Evolutionary conservation across 2,329 filamentous ascomycete species (phyloP).

Genomic region (Ceratocystis eucalypticola): DNA sequence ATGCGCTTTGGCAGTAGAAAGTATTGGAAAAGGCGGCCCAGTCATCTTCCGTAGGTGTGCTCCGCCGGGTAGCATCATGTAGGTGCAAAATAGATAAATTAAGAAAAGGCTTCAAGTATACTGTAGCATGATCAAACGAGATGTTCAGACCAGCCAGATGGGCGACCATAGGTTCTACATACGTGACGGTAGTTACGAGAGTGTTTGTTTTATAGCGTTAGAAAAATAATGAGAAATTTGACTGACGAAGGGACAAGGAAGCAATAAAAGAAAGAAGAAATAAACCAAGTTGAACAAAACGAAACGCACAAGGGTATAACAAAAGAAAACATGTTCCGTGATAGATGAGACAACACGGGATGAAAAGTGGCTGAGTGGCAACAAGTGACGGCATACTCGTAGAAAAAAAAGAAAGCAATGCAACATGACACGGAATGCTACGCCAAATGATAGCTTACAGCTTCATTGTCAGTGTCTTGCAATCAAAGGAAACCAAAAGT

Average conservation of each 20-base stretch:
- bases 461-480: not conserved
- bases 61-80: no score
- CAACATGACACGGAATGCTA: not conserved
- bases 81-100: not conserved
- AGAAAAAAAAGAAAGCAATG: not conserved
- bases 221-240: not conserved
- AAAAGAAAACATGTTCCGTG: not conserved
- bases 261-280: not conserved
- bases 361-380: not conserved
- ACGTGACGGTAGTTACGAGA: not conserved
- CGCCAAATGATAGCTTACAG: not conserved
- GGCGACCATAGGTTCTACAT: not conserved
- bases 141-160: not conserved
- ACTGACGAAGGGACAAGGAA: not conserved
- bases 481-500: not conserved
- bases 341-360: not conserved
- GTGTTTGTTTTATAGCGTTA: not conserved
- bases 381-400: not conserved
- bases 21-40: no score
- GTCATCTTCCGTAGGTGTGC: no score
- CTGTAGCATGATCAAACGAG: no score
- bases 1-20: not conserved
- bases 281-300: not conserved
- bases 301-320: conserved; percentile 5
- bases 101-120: no score